phyloP scores from a whole-genome alignment of 1,139 yeast genomes.

The Blastobotrys buckinghamii region DNA sequence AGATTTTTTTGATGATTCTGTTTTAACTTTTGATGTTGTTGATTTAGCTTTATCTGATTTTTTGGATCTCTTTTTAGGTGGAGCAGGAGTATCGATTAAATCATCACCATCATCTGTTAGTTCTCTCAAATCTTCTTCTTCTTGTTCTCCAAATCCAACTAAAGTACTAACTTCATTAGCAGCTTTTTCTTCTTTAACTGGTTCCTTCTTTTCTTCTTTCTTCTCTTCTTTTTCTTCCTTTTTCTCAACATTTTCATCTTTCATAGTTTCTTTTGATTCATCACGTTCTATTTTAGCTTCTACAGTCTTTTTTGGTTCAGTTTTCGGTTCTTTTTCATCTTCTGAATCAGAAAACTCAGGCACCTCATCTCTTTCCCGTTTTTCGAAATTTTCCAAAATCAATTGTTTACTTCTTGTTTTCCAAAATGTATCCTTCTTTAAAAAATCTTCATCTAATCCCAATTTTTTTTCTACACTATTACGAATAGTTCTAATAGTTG shows the following conservation, averaged over 20 bases:
- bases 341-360: background rate
- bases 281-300: background rate
- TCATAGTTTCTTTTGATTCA: background rate
- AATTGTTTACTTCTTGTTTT: slow-evolving; percentile 16
- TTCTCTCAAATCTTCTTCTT: slow-evolving; percentile 7
- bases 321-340: slow-evolving; percentile 7
- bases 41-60: slow-evolving; percentile 3
- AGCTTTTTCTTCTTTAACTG: slow-evolving; percentile 8
- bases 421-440: slow-evolving; percentile 19
- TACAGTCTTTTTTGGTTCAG: background rate
- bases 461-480: slow-evolving; percentile 17
- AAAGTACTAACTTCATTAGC: slow-evolving; percentile 3
- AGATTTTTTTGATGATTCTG: slow-evolving; percentile 2
- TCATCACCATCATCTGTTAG: slow-evolving; percentile 14
- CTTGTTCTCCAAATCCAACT: slow-evolving; percentile 1
- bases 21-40: background rate
- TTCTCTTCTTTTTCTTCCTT: slow-evolving; percentile 3
- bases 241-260: background rate
- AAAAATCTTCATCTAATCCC: slow-evolving; percentile 19
- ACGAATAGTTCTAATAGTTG: slow-evolving; percentile 21
- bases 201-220: slow-evolving; percentile 7
- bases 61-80: slow-evolving; percentile 11
- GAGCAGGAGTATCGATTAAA: slow-evolving; percentile 1
- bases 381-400: slow-evolving; percentile 17
- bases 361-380: background rate